Evolutionary conservation across 371 early-diverging fungal genomes (phyloP).

Genomic region (Syncephalis fuscata): DNA sequence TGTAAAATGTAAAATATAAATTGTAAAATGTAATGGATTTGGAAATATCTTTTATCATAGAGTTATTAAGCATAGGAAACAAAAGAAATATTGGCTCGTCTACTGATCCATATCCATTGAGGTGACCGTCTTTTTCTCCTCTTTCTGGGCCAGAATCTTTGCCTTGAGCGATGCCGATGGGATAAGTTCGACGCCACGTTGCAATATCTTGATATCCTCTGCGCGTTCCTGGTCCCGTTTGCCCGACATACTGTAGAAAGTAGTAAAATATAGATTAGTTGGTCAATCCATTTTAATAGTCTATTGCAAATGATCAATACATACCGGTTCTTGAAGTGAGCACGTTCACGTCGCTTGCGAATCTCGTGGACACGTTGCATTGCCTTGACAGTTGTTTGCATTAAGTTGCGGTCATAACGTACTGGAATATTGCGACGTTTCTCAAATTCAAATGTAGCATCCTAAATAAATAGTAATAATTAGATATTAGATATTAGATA

Average conservation of each 20-base stretch:
- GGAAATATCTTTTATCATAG: no score
- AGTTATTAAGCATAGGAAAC: not conserved
- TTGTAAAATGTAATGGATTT: no score
- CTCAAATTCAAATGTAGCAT: slow-evolving; percentile 94
- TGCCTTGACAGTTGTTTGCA: slow-evolving; percentile 88
- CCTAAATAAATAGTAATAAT: slow-evolving; percentile 22
- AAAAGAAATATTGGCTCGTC: not conserved
- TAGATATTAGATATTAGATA: not conserved
- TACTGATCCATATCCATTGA: slow-evolving; percentile 1
- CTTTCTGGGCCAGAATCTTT: slow-evolving; percentile 32
- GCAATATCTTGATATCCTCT: slow-evolving; percentile 55
- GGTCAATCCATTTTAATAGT: no score
- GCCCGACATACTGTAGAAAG: slow-evolving; percentile 48
- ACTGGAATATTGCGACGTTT: slow-evolving; percentile 94
- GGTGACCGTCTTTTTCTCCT: not conserved
- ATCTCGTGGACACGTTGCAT: slow-evolving; percentile 94
- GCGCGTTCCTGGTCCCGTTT: slow-evolving; percentile 58
- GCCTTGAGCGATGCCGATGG: slow-evolving; percentile 40
- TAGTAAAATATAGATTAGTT: no score
- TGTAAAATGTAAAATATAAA: no score
- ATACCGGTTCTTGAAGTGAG: slow-evolving; percentile 56
- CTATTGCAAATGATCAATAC: no score
- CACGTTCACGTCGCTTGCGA: slow-evolving; percentile 75
- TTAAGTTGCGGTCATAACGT: slow-evolving; percentile 89
- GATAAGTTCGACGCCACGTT: slow-evolving; percentile 74